Conservation (phyloP, 331 rosid genomes). For the Erythrophleum ivorense region DNA sequence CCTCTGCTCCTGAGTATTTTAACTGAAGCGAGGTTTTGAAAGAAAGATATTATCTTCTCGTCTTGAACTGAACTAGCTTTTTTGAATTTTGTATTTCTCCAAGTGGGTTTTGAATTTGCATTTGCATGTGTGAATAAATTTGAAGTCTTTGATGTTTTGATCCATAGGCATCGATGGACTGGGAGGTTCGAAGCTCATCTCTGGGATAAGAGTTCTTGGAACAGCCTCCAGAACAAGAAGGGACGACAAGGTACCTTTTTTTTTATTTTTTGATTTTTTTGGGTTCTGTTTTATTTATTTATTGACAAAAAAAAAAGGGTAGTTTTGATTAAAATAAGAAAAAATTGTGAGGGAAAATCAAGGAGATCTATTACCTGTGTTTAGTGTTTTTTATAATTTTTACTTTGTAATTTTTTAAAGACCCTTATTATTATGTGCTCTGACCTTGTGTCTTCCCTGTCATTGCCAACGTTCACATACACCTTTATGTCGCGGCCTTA, state of each 20-base stretch:
- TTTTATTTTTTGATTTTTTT: not conserved
- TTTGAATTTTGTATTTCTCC: not conserved
- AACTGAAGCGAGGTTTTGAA: not conserved
- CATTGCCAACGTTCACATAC: conserved; percentile 68
- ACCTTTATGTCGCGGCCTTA: conserved; percentile 63
- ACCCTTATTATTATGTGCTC: conserved; percentile 38
- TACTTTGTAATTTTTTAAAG: not conserved
- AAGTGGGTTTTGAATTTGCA: not conserved
- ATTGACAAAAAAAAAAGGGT: not conserved
- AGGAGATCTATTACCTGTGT: conserved; percentile 54
- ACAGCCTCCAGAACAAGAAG: conserved; percentile 81
- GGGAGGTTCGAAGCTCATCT: conserved; percentile 98
- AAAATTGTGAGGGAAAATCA: conserved; percentile 43
- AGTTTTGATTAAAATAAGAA: conserved; percentile 9
- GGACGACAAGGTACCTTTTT: conserved; percentile 82
- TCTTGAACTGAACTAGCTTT: not conserved
- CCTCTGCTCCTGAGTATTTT: too few relatives aligned
- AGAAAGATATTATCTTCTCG: not conserved
- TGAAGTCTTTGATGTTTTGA: not conserved
- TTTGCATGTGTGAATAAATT: conserved; percentile 45
- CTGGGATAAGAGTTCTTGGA: conserved; percentile 96
- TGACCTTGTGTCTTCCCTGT: conserved; percentile 60
- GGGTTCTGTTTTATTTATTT: not conserved
- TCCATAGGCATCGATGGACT: conserved; percentile 92
- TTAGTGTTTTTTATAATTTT: not conserved